Conservation (phyloP, 768 basidiomycete species). For the Rhodotorula taiwanensis region DNA sequence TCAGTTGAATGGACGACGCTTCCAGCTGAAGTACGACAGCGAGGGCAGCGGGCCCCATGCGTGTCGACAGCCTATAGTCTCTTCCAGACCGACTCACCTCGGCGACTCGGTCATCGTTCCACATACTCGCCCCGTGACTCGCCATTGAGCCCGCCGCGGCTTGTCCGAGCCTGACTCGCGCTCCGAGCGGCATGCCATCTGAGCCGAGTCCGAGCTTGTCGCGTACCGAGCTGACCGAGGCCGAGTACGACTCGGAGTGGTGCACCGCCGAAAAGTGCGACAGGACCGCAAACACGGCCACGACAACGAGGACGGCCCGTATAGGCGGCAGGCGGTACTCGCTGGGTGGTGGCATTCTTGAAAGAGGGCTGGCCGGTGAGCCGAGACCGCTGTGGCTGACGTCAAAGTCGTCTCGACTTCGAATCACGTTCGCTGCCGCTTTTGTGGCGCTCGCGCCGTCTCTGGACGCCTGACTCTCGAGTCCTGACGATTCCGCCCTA, state of each 20-base stretch:
- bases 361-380: no score
- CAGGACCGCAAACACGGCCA: background rate
- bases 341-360: background rate
- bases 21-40: no score
- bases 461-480: no score
- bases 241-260: background rate
- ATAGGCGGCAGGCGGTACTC: background rate
- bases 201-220: background rate
- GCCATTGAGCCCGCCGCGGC: no score
- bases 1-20: no score
- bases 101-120: background rate
- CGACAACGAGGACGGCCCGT: background rate
- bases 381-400: no score
- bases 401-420: no score
- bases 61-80: background rate
- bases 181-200: slow-evolving; percentile 5
- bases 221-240: background rate
- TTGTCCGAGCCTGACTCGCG: no score
- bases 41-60: background rate
- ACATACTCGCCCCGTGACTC: no score
- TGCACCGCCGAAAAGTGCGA: background rate
- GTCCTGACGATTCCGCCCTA: no score
- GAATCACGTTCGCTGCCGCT: no score
- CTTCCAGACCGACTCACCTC: background rate
- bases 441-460: no score